Percentiles rank a stretch among this genome's conserved stretches.
Conservation (phyloP, 495 filamentous ascomycete species). For the Tuber calosporum region DNA sequence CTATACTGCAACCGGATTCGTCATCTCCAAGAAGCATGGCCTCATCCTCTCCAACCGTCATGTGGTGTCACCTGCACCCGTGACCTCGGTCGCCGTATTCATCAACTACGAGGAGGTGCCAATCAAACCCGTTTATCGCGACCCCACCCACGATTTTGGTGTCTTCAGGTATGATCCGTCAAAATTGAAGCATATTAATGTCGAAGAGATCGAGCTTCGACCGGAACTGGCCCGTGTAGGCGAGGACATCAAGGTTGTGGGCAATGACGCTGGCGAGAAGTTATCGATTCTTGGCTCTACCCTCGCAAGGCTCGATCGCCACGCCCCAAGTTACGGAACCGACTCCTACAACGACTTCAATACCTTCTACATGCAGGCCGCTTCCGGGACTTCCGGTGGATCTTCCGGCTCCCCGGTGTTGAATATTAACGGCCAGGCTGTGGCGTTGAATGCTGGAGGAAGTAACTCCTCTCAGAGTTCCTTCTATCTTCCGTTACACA, state of each 20-base stretch:
- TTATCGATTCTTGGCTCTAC: constrained; percentile 41
- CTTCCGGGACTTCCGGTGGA: constrained; percentile 42
- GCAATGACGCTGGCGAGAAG: constrained; percentile 42
- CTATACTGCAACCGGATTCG: constrained; percentile 41
- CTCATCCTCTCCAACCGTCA: constrained; percentile 42
- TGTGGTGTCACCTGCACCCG: constrained; percentile 41
- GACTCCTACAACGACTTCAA: constrained; percentile 43
- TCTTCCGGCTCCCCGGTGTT: constrained; percentile 41
- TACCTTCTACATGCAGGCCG: constrained; percentile 43
- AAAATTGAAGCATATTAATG: constrained; percentile 40
- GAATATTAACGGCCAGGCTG: constrained; percentile 41
- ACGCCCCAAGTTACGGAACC: constrained; percentile 40
- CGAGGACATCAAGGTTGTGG: constrained; percentile 42
- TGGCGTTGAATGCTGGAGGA: constrained; percentile 41
- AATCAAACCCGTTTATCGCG: constrained; percentile 41
- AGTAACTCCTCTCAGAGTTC: constrained; percentile 43
- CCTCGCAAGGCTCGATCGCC: constrained; percentile 39
- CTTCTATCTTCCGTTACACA: constrained; percentile 40
- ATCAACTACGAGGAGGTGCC: constrained; percentile 43
- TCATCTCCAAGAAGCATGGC: constrained; percentile 42
- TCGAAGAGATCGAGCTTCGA: constrained; percentile 42
- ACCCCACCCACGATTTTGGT: constrained; percentile 42
- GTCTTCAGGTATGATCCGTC: constrained; percentile 41
- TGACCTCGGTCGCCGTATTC: constrained; percentile 42
- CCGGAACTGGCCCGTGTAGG: constrained; percentile 40